These are phyloP conservation scores for Volvox africanus DNA, from an alignment of 139 green algal genomes.

Conservation along the genomic window DNA sequence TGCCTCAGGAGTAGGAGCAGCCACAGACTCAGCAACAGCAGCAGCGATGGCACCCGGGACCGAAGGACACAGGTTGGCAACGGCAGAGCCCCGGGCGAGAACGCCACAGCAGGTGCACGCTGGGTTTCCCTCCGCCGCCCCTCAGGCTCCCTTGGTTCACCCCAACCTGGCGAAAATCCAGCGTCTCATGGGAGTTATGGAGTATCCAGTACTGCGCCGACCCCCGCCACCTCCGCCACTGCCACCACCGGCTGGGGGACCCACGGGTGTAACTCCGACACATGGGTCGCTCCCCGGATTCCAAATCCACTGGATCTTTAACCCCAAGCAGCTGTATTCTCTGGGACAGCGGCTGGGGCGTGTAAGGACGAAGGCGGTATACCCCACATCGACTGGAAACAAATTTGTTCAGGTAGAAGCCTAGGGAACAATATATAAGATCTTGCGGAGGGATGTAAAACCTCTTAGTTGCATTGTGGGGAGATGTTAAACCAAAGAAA, in stretches of 20 bases:
- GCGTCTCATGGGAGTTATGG: neutral
- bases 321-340: slow-evolving; percentile 27
- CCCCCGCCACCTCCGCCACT: slow-evolving; percentile 1
- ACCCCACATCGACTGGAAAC: too few species aligned
- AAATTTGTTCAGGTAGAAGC: too few species aligned
- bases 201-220: neutral
- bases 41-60: neutral
- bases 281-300: neutral
- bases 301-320: slow-evolving; percentile 47
- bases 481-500: too few species aligned
- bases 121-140: neutral
- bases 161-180: neutral
- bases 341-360: slow-evolving; percentile 11
- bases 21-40: neutral
- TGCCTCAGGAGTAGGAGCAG: neutral
- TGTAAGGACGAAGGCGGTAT: neutral
- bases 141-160: neutral
- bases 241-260: neutral
- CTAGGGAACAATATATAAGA: too few species aligned
- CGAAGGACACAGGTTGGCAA: neutral
- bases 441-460: too few species aligned
- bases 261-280: neutral
- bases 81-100: too few species aligned
- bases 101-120: neutral
- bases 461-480: too few species aligned